phyloP scores from a whole-genome alignment of 306 rosid genomes.

The Psophocarpus tetragonolobus region DNA sequence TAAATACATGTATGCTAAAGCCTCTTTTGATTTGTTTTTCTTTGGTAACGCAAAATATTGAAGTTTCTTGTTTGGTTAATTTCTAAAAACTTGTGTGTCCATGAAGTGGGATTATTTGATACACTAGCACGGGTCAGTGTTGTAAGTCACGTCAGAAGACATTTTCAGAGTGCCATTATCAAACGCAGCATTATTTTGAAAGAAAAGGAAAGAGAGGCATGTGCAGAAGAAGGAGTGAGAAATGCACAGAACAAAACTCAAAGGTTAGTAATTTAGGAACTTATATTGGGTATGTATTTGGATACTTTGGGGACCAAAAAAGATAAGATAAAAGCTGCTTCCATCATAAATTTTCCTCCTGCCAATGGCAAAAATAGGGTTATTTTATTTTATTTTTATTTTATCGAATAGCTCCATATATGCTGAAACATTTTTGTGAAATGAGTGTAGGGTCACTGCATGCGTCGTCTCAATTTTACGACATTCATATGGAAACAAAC shows the following conservation, averaged over 20 bases:
- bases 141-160: constrained; percentile 28
- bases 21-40: neutral
- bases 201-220: neutral
- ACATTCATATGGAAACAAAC: neutral
- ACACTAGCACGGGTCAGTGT: constrained; percentile 55
- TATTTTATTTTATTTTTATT: too few species aligned
- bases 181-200: neutral
- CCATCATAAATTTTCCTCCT: neutral
- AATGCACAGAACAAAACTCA: neutral
- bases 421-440: neutral
- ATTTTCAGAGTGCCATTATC: neutral
- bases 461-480: neutral
- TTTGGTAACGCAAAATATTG: too few species aligned
- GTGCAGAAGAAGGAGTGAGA: neutral
- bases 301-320: neutral
- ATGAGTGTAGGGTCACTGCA: neutral
- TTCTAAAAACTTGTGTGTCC: neutral
- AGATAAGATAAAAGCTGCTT: neutral
- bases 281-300: neutral
- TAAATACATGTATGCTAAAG: neutral
- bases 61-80: neutral
- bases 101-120: constrained; percentile 32
- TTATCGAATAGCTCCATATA: neutral
- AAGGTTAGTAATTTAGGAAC: neutral
- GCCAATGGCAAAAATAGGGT: neutral